These are phyloP conservation scores for Dryadomyces quercus-mongolicae DNA, from an alignment of 2,329 filamentous ascomycete genomes.

Conservation along the genomic window DNA sequence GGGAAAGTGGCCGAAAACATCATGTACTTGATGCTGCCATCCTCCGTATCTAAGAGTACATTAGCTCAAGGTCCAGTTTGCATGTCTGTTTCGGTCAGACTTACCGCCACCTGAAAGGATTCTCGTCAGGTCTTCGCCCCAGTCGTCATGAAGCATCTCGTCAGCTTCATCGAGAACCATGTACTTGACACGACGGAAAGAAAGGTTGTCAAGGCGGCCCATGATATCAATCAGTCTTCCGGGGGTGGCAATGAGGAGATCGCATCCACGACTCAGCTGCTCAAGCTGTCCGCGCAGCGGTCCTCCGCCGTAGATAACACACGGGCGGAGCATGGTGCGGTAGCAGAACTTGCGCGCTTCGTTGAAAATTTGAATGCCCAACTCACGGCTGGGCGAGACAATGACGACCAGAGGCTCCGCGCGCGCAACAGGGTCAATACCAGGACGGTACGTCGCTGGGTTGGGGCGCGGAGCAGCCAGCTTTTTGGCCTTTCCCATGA, in stretches of 20 bases:
- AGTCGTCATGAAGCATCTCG: constrained; percentile 73
- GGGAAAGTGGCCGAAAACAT: constrained; percentile 96
- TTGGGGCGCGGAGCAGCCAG: constrained; percentile 68
- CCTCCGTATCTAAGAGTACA: constrained; percentile 51
- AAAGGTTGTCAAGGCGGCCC: constrained; percentile 53
- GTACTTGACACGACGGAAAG: constrained; percentile 65
- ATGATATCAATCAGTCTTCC: constrained; percentile 83
- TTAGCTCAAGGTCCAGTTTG: not conserved
- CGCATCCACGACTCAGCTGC: constrained; percentile 73
- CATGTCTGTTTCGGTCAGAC: constrained; percentile 19
- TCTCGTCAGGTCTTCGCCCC: constrained; percentile 61
- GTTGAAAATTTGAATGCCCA: constrained; percentile 91
- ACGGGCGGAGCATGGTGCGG: constrained; percentile 85
- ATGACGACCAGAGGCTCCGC: constrained; percentile 85
- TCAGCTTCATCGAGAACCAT: constrained; percentile 89
- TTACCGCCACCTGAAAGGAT: constrained; percentile 74
- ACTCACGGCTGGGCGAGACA: constrained; percentile 75
- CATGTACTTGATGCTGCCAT: constrained; percentile 56
- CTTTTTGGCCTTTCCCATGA: constrained; percentile 95
- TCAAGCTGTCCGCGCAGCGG: constrained; percentile 56
- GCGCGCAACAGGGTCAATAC: constrained; percentile 35
- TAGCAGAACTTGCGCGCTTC: constrained; percentile 90
- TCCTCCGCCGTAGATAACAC: constrained; percentile 77
- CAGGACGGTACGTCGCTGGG: constrained; percentile 39
- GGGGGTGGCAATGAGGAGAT: constrained; percentile 78